Evolutionary conservation across 1,284 basidiomycete species (phyloP).

Genomic region (Termitomyces sp.): DNA sequence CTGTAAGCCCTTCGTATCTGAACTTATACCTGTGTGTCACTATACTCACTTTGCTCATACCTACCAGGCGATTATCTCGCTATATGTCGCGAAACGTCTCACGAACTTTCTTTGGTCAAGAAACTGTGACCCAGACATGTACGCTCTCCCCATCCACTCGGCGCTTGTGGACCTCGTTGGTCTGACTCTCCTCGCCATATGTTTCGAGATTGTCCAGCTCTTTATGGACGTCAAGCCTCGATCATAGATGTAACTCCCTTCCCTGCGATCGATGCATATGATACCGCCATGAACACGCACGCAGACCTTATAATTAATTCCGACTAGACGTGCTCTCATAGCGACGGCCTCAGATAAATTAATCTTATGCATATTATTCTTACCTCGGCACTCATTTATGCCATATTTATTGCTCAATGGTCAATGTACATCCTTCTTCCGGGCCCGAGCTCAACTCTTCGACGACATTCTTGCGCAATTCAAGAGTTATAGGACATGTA

Average conservation of each 20-base stretch:
- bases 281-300: background rate
- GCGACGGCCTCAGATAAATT: background rate
- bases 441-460: background rate
- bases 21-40: too few relatives aligned
- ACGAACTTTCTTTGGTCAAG: slow-evolving; percentile 81
- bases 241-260: background rate
- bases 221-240: slow-evolving; percentile 4
- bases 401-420: background rate
- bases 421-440: background rate
- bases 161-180: slow-evolving; percentile 90
- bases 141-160: slow-evolving; percentile 89
- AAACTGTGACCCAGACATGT: slow-evolving; percentile 87
- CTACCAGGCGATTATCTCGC: slow-evolving; percentile 61
- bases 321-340: background rate
- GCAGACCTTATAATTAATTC: background rate
- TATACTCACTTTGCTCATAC: background rate
- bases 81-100: slow-evolving; percentile 63
- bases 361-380: background rate
- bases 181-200: slow-evolving; percentile 75
- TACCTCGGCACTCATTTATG: background rate
- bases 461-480: background rate
- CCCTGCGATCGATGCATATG: background rate
- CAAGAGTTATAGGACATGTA: slow-evolving; percentile 28
- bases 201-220: slow-evolving; percentile 60
- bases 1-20: slow-evolving; percentile 46